Conservation (phyloP, 345 rosid species). For the Lagerstroemia speciosa region DNA sequence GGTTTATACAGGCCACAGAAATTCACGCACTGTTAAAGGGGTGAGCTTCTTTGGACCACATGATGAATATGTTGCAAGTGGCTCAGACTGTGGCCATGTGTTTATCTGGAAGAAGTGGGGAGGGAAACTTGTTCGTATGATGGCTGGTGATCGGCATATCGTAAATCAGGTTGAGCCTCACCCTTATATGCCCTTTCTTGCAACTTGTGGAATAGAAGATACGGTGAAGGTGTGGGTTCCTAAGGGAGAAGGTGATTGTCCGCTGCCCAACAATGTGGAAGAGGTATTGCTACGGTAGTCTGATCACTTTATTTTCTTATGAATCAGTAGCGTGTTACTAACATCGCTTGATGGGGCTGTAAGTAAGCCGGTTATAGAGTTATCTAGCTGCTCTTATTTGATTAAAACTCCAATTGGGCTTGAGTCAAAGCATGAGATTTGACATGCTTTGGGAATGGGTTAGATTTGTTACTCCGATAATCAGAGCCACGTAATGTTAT, state of each 20-base stretch:
- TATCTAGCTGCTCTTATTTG: neutral
- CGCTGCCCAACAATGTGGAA: neutral
- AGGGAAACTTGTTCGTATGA: slow-evolving; percentile 66
- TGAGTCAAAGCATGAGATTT: neutral
- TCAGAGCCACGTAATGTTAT: neutral
- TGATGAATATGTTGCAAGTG: slow-evolving; percentile 83
- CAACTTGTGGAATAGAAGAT: slow-evolving; percentile 78
- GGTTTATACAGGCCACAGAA: slow-evolving; percentile 74
- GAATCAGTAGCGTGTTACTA: neutral
- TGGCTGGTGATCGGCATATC: slow-evolving; percentile 62
- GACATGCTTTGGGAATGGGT: neutral
- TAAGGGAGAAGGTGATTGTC: neutral
- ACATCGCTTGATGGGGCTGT: neutral
- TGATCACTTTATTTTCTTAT: neutral
- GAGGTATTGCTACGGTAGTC: neutral
- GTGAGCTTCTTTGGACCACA: slow-evolving; percentile 81
- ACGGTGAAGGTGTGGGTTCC: slow-evolving; percentile 86
- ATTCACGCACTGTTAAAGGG: slow-evolving; percentile 67
- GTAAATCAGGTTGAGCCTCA: slow-evolving; percentile 80
- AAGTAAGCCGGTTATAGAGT: neutral
- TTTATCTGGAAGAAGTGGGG: slow-evolving; percentile 85
- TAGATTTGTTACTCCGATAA: too few species aligned
- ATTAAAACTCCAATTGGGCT: too few species aligned
- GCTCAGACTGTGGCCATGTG: slow-evolving; percentile 91
- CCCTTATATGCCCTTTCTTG: slow-evolving; percentile 60